These are phyloP conservation scores for Candida caryicola DNA, from an alignment of 805 yeast species.

Conservation along the genomic window DNA sequence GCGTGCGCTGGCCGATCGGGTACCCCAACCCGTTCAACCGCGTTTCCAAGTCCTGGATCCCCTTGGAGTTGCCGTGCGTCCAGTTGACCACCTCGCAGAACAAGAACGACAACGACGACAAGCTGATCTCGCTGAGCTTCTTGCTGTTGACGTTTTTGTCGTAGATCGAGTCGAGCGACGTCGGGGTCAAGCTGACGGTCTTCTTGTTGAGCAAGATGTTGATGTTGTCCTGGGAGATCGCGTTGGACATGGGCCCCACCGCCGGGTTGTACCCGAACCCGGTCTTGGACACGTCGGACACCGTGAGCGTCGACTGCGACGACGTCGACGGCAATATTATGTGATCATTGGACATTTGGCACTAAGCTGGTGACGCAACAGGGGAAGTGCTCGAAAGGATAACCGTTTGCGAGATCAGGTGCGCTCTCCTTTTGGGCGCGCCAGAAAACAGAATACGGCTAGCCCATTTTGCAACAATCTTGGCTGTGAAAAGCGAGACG, in stretches of 20 bases:
- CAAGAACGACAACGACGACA: slow-evolving; percentile 64
- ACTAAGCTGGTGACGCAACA: no score
- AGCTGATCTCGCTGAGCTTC: slow-evolving; percentile 62
- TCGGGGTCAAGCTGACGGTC: slow-evolving; percentile 29
- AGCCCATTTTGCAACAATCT: no score
- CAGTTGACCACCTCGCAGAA: slow-evolving; percentile 70
- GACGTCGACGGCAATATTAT: slow-evolving; percentile 32
- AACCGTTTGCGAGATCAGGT: no score
- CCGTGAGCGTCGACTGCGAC: slow-evolving; percentile 26
- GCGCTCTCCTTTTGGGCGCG: no score
- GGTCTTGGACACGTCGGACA: slow-evolving; percentile 22
- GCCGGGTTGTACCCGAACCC: slow-evolving; percentile 47
- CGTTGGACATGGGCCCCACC: slow-evolving; percentile 40
- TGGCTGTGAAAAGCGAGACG: no score
- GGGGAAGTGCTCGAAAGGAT: no score
- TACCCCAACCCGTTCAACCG: slow-evolving; percentile 73
- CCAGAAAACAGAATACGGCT: no score
- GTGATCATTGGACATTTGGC: slow-evolving; percentile 18
- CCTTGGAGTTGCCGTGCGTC: slow-evolving; percentile 58
- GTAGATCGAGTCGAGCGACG: slow-evolving; percentile 49
- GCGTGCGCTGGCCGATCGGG: slow-evolving; percentile 66
- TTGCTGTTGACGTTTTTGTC: slow-evolving; percentile 65
- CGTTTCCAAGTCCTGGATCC: slow-evolving; percentile 57
- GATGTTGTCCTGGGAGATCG: slow-evolving; percentile 38
- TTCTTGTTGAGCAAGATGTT: slow-evolving; percentile 32